Evolutionary conservation across 2,329 filamentous ascomycete species (phyloP), one percentile per base, ranked within the genome.

Genomic region (Aureobasidium subglaciale): DNA sequence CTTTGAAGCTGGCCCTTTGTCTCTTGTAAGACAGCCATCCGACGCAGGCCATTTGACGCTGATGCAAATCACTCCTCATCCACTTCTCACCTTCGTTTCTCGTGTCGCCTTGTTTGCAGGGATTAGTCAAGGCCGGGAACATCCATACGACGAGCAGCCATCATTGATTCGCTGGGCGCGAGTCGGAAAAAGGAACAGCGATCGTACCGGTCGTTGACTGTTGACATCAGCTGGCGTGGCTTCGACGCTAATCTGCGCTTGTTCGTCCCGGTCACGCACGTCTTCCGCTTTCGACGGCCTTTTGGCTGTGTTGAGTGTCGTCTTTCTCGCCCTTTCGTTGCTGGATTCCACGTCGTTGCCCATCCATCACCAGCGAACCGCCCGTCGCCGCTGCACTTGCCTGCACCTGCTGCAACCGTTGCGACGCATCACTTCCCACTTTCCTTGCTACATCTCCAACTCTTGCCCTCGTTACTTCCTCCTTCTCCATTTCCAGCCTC

Each of bases 221-320:
- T 56, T 56, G 45, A 45, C 42, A 49, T 56, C 54, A 56, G 53
- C 53, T 45, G 50, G 50, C 52, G 52, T 46, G 52, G 40, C 52
- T 55, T 55, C 38, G 40, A 34, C 52, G 52, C 52, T 55, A 55
- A 55, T 37, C 32, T 54, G 50, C 50, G 38, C 50, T 54, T 54
- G 50, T 42, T 43, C 10, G 7, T 37, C 20, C n/a, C 38, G 27
- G 38, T 55, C 50, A 55, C 50, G 50, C 50, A 40, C 34, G 25
- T 38, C 37, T 54, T 54, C 37, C 13, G 37, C 5, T 18, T 30
- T 40, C 18, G 29, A 18, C 15, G 13, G 29, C 46, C 34, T 37
- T 38, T 38, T 37, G 30, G 43, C 43, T 22, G 41, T 48, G 43
- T 48, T 24, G 43, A 48, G 43, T 15, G 43, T 48, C 43, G 43